These are phyloP conservation scores for Entophlyctis luteolus DNA, from an alignment of 192 early-diverging fungal genomes.

Conservation along the genomic window DNA sequence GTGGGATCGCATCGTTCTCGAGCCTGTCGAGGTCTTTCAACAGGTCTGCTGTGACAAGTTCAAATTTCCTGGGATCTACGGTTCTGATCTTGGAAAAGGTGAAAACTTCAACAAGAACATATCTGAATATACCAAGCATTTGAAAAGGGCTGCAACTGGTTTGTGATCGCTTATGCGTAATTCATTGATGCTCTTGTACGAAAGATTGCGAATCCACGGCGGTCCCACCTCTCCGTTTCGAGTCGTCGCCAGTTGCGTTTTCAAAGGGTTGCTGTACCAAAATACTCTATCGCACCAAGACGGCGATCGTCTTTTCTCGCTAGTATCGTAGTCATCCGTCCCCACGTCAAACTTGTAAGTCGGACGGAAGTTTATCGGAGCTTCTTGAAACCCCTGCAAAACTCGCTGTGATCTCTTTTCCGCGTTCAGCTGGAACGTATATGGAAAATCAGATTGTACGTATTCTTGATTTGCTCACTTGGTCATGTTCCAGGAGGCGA, in stretches of 20 bases:
- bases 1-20: constrained; percentile 76
- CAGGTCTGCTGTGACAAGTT: constrained; percentile 56
- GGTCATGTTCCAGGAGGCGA: constrained; percentile 71
- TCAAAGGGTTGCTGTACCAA: constrained; percentile 66
- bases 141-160: constrained; percentile 74
- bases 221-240: not conserved
- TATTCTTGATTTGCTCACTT: no score
- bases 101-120: not conserved
- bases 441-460: not conserved
- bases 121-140: not conserved
- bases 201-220: constrained; percentile 41
- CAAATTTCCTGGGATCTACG: constrained; percentile 55
- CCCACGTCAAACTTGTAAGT: constrained; percentile 93
- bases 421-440: constrained; percentile 48
- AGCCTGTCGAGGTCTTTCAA: constrained; percentile 71
- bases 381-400: constrained; percentile 86
- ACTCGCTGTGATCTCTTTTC: constrained; percentile 63
- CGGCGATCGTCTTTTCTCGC: constrained; percentile 77
- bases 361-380: constrained; percentile 69
- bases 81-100: constrained; percentile 48
- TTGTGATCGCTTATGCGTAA: constrained; percentile 84
- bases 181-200: constrained; percentile 61
- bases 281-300: constrained; percentile 94
- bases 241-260: not conserved
- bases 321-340: constrained; percentile 74